phyloP scores from a whole-genome alignment of 2,329 filamentous ascomycete genomes.

The Trichoderma sp. region DNA sequence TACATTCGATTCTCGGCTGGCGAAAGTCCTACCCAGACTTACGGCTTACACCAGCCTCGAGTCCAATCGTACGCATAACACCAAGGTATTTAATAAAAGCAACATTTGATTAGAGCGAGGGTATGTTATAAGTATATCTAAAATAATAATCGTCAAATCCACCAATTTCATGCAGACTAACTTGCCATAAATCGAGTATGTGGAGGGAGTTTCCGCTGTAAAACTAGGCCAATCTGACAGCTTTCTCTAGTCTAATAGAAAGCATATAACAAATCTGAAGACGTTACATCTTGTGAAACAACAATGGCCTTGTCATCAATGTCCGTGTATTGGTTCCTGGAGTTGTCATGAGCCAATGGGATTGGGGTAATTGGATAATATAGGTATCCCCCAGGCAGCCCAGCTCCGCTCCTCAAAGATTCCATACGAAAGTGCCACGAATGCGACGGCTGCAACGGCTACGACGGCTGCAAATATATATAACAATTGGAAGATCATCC shows the following conservation, averaged over 20 bases:
- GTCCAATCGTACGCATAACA: not conserved
- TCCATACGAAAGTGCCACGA: too few species aligned
- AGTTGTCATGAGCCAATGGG: not conserved
- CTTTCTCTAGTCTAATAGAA: not conserved
- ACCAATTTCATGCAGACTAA: not conserved
- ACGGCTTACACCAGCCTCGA: not conserved
- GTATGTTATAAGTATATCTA: not conserved
- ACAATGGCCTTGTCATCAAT: not conserved
- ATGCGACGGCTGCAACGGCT: too few species aligned
- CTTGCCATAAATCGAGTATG: not conserved
- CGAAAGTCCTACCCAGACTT: not conserved
- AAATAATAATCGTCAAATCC: too few species aligned
- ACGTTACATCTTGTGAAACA: not conserved
- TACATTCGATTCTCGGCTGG: too few species aligned
- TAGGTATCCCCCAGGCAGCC: too few species aligned
- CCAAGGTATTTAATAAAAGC: not conserved
- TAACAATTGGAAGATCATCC: too few species aligned
- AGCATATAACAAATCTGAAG: not conserved
- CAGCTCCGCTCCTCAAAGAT: too few species aligned
- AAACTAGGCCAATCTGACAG: fast-evolving
- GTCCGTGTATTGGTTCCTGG: not conserved
- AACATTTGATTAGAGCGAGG: not conserved
- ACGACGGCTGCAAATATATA: too few species aligned
- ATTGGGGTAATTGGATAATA: too few species aligned
- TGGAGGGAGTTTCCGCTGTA: not conserved